Percentiles rank a stretch among this genome's conserved stretches.
Conservation (phyloP, 352 stramenopile genomes). For the Phytophthora melonis region DNA sequence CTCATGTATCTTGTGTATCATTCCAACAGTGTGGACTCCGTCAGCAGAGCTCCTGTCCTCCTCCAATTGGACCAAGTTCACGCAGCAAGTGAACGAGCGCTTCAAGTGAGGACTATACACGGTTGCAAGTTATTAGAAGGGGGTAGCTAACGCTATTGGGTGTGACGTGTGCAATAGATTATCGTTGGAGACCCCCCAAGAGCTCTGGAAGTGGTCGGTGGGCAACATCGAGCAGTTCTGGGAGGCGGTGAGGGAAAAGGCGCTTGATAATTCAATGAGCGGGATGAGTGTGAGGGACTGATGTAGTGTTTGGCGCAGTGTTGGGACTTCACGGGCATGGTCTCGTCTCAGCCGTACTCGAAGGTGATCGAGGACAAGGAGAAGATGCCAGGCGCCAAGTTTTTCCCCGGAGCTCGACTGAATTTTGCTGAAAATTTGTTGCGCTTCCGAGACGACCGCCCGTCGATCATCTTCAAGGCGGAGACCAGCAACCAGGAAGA, state of each 20-base stretch:
- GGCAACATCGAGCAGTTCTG: slow-evolving; percentile 75
- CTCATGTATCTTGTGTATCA: background rate
- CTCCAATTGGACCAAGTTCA: slow-evolving; percentile 80
- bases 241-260: slow-evolving; percentile 39
- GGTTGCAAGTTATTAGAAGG: background rate
- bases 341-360: slow-evolving; percentile 63
- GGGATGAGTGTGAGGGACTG: slow-evolving; percentile 7
- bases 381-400: slow-evolving; percentile 81
- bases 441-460: slow-evolving; percentile 74
- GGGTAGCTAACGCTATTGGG: background rate
- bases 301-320: slow-evolving; percentile 37
- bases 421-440: slow-evolving; percentile 86
- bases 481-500: slow-evolving; percentile 71
- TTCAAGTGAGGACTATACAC: slow-evolving; percentile 44
- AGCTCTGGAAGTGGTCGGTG: slow-evolving; percentile 80
- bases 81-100: slow-evolving; percentile 62
- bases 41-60: slow-evolving; percentile 50
- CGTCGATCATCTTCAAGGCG: slow-evolving; percentile 79
- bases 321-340: slow-evolving; percentile 80
- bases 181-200: slow-evolving; percentile 49
- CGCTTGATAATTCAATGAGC: background rate
- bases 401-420: slow-evolving; percentile 69
- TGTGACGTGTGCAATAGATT: slow-evolving; percentile 32
- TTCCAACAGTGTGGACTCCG: slow-evolving; percentile 64
- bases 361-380: slow-evolving; percentile 60